Evolutionary conservation across 2,329 filamentous ascomycete genomes (phyloP), one percentile per base, ranked within the genome.

Genomic region (Ascosphaera pollenicola): DNA sequence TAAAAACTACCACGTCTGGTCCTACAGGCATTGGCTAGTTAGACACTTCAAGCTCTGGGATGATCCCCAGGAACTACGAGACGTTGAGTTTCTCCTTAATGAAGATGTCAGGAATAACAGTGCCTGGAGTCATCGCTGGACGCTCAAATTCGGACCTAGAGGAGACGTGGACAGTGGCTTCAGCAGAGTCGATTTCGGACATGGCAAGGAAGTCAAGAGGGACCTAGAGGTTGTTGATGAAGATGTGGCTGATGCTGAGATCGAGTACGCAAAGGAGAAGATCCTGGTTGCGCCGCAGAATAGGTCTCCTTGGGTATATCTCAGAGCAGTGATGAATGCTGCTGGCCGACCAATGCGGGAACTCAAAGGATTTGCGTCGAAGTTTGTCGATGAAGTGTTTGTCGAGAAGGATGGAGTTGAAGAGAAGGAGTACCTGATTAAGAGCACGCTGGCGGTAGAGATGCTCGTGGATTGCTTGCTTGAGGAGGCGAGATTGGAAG

Each of bases 1-100:
- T 38, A 98, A 98, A 62, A 98, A 98, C 63, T 95, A 98, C 56
- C 89, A 98, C 55, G 89, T 95, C 37, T 98, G 89, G 89, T 83
- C 77, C 40, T 98, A 95, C 62, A 70, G 89, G 42, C 83, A 93
- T 55, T 66, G 76, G 73, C 54, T 78, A 61, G 65, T 93, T 57
- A 68, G 71, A 46, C 62, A 69, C 38, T 74, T 78, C 56, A 56
- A 56, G 38, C 58, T 74, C 36, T 73, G 66, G 55, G 64, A 66
- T 37, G 75, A 59, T 3, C 56, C 57, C 8, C 52, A 54, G 15
- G 74, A 98, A 64, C 63, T 91, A 16, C 58, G 64, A 39, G 74
- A 76, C 43, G 72, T 82, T 26, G 78, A 89, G 52, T 59, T 60
- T 31, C 69, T 93, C 55, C 69, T 98, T 42, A 64, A 72, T 41